Evolutionary conservation across 1,284 basidiomycete genomes (phyloP), one percentile per base, ranked within the genome.

Genomic region (Butyriboletus appendiculatus): DNA sequence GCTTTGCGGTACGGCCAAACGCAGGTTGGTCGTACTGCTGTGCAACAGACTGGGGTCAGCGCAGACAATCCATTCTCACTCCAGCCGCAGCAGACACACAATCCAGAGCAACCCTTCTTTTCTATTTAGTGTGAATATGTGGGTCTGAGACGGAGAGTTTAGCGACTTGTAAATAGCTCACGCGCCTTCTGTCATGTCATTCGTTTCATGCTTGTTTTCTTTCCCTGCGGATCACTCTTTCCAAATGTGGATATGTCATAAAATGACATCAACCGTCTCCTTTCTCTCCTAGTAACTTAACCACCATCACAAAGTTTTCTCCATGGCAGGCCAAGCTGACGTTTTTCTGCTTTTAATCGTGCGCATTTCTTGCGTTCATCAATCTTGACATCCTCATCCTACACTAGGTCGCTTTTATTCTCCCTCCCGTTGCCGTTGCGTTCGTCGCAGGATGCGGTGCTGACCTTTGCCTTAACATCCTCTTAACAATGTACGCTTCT

Each of bases 81-180:
- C 49, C 81, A 82, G 58, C 81, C 85, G 59, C 81, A 81, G 57
- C 79, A 80, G 55, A 75, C 81, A 60, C 78, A 81, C 57, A 76
- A 81, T 62, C 74, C 63, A 60, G 91, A 94, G 22, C 88, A 90
- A 67, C 92, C 92, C 4, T 94, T 94, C 76, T 94, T 95, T 72
- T 86, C 86, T 61, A 81, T 94, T 64, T 87, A 69, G 28, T 33
- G 62, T 39, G 47, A 46, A 49, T 39, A 22, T 35, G 41, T 34
- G 22, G 40, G 40, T 32, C 15, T 41, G 40, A 30, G 35, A 49
- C 46, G 47, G 41, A 22, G 40, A 26, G 20, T 41, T 45, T 37
- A 32, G n/a, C 34, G 30, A 49, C 46, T 45, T 60, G 50, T 64
- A 49, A 41, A 58, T 63, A 54, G 42, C 30, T 48, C 14, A 10